These are phyloP conservation scores for Echium plantagineum DNA, from an alignment of 257 asterid genomes.

Conservation along the genomic window DNA sequence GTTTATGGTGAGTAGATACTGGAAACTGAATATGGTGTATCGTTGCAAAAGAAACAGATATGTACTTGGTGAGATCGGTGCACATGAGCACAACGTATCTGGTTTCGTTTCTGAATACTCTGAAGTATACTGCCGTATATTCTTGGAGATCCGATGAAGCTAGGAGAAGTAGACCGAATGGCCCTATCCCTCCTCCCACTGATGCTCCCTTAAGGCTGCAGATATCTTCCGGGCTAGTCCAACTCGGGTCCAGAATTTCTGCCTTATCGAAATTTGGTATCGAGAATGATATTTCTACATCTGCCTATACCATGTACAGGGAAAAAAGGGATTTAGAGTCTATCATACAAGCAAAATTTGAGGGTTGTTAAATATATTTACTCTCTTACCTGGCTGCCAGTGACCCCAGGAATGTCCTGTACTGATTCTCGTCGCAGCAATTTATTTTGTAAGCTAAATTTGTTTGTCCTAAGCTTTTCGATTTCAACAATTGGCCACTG, in stretches of 20 bases:
- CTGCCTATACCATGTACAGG: conserved; percentile 19
- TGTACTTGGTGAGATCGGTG: conserved; percentile 31
- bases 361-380: not conserved
- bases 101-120: conserved; percentile 19
- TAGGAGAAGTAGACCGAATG: conserved; percentile 25
- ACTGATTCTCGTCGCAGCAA: conserved; percentile 17
- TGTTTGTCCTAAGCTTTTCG: conserved; percentile 14
- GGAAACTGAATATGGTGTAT: not conserved
- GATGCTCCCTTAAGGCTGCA: conserved; percentile 28
- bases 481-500: conserved; percentile 23
- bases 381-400: not conserved
- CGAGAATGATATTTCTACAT: conserved; percentile 16
- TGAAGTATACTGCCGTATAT: conserved; percentile 28
- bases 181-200: conserved; percentile 15
- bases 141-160: conserved; percentile 22
- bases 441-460: not conserved
- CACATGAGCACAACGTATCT: conserved; percentile 30
- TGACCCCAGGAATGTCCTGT: not conserved
- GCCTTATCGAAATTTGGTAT: conserved; percentile 11
- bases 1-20: not conserved
- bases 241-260: conserved; percentile 15
- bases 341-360: not conserved
- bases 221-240: conserved; percentile 22
- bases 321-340: not conserved
- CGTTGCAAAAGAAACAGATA: not conserved